Conservation (phyloP, 257 asterid genomes). For the Eustoma russellianum region DNA sequence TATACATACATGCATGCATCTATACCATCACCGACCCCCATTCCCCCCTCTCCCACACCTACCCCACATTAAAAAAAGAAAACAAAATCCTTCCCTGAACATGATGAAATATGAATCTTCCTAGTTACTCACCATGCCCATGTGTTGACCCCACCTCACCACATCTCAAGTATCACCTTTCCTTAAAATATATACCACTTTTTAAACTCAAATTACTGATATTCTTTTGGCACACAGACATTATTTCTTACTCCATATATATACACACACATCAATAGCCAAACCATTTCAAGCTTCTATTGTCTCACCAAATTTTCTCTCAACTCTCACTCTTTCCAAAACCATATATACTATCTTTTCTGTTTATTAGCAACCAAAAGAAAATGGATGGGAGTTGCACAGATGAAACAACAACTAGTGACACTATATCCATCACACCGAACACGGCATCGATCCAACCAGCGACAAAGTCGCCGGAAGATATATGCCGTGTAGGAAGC, state of each 20-base stretch:
- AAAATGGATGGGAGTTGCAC: conserved; percentile 46
- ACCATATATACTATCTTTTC: not conserved
- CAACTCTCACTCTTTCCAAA: not conserved
- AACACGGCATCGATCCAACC: conserved; percentile 17
- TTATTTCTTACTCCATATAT: conserved; percentile 9
- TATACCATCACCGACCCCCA: not conserved
- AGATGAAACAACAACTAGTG: conserved; percentile 58
- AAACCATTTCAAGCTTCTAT: not conserved
- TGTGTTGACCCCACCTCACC: conserved; percentile 62
- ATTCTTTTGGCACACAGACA: conserved; percentile 8
- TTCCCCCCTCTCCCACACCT: not conserved
- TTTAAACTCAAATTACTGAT: conserved; percentile 11
- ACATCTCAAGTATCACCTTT: conserved; percentile 12
- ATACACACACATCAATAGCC: not conserved
- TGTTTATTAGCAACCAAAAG: not conserved
- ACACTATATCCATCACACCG: conserved; percentile 30
- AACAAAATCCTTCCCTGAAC: no score
- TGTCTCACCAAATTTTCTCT: conserved; percentile 4
- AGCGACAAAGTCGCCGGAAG: conserved; percentile 28
- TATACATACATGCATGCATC: conserved; percentile 16
- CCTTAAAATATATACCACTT: not conserved
- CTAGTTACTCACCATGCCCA: conserved; percentile 36
- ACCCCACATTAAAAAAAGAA: no score
- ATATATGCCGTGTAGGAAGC: conserved; percentile 50
- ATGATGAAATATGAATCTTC: conserved; percentile 45